Conservation (phyloP, 345 rosid genomes). For the Combretum micranthum region DNA sequence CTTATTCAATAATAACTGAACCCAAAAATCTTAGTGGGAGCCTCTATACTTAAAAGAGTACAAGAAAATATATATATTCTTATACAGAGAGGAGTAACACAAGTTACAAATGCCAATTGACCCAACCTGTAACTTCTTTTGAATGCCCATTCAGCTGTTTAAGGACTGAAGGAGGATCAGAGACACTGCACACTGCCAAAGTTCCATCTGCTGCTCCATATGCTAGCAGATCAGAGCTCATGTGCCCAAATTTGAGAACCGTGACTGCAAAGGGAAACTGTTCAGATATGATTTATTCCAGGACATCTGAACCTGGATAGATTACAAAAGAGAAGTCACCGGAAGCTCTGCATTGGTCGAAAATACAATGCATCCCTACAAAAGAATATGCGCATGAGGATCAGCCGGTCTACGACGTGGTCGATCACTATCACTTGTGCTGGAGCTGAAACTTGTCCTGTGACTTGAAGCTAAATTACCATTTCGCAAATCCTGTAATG, state of each 20-base stretch:
- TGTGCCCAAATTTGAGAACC: slow-evolving; percentile 90
- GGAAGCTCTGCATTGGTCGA: slow-evolving; percentile 91
- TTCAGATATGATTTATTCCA: slow-evolving; percentile 9
- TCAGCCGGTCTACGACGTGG: slow-evolving; percentile 49
- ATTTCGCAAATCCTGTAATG: slow-evolving; percentile 58
- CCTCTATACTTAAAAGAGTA: too few relatives aligned
- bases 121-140: slow-evolving; percentile 99
- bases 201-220: slow-evolving; percentile 96
- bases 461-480: slow-evolving; percentile 54
- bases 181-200: slow-evolving; percentile 72
- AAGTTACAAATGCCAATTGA: slow-evolving; percentile 57
- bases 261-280: slow-evolving; percentile 54
- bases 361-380: slow-evolving; percentile 95
- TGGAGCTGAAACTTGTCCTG: slow-evolving; percentile 82
- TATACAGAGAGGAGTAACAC: slow-evolving; percentile 22
- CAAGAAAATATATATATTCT: too few relatives aligned
- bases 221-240: slow-evolving; percentile 91
- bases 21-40: too few relatives aligned
- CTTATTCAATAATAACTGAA: too few relatives aligned
- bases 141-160: slow-evolving; percentile 67
- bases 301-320: neutral
- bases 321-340: slow-evolving; percentile 32
- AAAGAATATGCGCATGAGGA: slow-evolving; percentile 69
- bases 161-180: slow-evolving; percentile 62
- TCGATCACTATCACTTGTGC: slow-evolving; percentile 60